phyloP scores from a whole-genome alignment of 768 basidiomycete species.

The Amanita muscaria region DNA sequence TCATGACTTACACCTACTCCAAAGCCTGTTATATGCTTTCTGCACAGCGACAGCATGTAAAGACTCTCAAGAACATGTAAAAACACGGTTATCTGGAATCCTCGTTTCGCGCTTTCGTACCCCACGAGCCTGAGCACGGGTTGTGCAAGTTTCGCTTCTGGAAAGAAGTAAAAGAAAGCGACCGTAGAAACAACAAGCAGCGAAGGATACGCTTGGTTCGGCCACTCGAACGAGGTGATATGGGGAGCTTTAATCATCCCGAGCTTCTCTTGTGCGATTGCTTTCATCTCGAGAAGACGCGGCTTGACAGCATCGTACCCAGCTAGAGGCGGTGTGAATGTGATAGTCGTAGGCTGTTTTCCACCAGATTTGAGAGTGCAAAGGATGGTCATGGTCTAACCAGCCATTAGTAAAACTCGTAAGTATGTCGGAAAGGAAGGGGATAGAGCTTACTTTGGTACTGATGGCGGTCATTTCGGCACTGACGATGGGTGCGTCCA shows the following conservation, averaged over 20 bases:
- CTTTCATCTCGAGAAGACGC: too few relatives aligned
- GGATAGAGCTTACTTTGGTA: constrained; percentile 52
- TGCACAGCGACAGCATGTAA: constrained; percentile 39
- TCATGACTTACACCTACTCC: constrained; percentile 25
- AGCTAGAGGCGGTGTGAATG: constrained; percentile 61
- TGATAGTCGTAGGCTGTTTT: too few relatives aligned
- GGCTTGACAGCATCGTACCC: constrained; percentile 82
- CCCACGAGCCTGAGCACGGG: constrained; percentile 31
- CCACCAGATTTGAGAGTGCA: too few relatives aligned
- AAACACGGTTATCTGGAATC: constrained; percentile 23
- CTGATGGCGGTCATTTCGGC: constrained; percentile 69
- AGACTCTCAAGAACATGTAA: constrained; percentile 39
- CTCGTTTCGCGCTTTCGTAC: constrained; percentile 14
- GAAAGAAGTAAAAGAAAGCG: constrained; percentile 1
- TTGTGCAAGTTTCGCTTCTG: constrained; percentile 29
- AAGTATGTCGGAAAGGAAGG: too few relatives aligned
- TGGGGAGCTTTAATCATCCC: constrained; percentile 68
- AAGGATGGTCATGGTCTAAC: too few relatives aligned
- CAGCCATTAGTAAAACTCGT: too few relatives aligned
- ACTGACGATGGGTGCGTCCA: constrained; percentile 42
- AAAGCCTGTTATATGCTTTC: constrained; percentile 40
- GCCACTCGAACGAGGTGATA: constrained; percentile 47
- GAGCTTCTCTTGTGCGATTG: constrained; percentile 66
- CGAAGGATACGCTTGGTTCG: constrained; percentile 11
- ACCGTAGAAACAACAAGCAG: background rate